A percentile compares a stretch with the other conserved stretches of the same genome.
Evolutionary conservation across 2,329 filamentous ascomycete species (phyloP).

Genomic region (Diaporthe aspalathi): DNA sequence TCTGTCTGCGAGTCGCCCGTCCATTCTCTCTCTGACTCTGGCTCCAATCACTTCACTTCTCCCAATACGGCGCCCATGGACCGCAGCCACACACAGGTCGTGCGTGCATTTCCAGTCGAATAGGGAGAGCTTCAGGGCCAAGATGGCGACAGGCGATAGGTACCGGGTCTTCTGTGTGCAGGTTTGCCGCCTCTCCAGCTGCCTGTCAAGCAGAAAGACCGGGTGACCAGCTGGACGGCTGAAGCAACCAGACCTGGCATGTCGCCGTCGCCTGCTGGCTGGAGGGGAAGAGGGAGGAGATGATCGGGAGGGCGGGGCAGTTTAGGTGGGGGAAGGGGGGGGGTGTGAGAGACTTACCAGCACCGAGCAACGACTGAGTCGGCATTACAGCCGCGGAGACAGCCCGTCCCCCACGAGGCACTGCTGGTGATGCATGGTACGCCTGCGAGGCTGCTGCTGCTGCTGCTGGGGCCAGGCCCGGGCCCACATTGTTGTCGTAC

Average conservation of each 20-base stretch:
- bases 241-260: constrained; percentile 5
- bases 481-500: background rate
- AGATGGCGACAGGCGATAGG: background rate
- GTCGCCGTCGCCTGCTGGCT: background rate
- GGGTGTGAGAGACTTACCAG: no score
- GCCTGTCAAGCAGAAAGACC: background rate
- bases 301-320: background rate
- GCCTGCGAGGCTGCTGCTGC: no score
- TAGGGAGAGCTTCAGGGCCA: constrained; percentile 24
- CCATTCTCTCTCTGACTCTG: background rate
- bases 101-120: background rate
- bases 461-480: background rate
- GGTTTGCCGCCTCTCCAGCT: background rate
- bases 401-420: background rate
- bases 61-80: background rate
- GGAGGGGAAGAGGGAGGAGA: background rate
- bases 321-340: constrained; percentile 13
- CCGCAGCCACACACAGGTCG: background rate
- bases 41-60: background rate
- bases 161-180: background rate
- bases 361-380: constrained; percentile 3
- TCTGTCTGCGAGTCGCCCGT: background rate
- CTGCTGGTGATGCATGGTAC: background rate
- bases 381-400: constrained; percentile 21
- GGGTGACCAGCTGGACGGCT: background rate